A percentile compares a stretch with the other conserved stretches of the same genome.
Conservation (phyloP, 192 early-diverging fungal genomes). For the Coemansia guatemalensis region DNA sequence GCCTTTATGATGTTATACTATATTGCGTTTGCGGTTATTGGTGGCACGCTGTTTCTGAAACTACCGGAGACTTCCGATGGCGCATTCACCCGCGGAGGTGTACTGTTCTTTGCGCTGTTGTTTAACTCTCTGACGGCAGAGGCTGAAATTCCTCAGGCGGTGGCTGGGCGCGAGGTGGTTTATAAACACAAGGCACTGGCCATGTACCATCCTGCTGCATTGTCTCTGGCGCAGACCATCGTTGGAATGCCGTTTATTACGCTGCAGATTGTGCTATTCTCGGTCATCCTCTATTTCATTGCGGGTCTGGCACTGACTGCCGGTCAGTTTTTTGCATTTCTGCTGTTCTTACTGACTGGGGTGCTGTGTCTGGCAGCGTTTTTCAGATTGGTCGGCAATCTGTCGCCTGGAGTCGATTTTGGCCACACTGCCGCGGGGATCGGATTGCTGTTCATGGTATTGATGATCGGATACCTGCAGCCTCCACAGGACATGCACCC, state of each 20-base stretch:
- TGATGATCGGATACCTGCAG: constrained; percentile 58
- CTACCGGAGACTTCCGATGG: constrained; percentile 60
- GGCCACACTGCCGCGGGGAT: constrained; percentile 49
- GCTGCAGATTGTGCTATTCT: constrained; percentile 58
- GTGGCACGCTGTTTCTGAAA: constrained; percentile 68
- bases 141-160: constrained; percentile 65
- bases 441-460: constrained; percentile 43
- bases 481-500: constrained; percentile 61
- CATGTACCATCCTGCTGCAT: constrained; percentile 66
- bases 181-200: constrained; percentile 79
- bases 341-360: constrained; percentile 59
- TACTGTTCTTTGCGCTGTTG: constrained; percentile 71
- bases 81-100: constrained; percentile 78
- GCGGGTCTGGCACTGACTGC: constrained; percentile 58
- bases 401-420: constrained; percentile 43
- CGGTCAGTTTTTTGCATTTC: constrained; percentile 67
- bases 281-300: constrained; percentile 64
- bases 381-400: constrained; percentile 56
- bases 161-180: constrained; percentile 71
- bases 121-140: constrained; percentile 71
- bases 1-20: no score
- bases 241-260: constrained; percentile 59
- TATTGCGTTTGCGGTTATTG: constrained; percentile 66
- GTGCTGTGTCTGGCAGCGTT: constrained; percentile 61
- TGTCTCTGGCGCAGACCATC: constrained; percentile 60